A percentile compares a stretch with the other conserved stretches of the same genome.
Conservation (phyloP, 768 basidiomycete species). For the Sistotremastrum suecicum region DNA sequence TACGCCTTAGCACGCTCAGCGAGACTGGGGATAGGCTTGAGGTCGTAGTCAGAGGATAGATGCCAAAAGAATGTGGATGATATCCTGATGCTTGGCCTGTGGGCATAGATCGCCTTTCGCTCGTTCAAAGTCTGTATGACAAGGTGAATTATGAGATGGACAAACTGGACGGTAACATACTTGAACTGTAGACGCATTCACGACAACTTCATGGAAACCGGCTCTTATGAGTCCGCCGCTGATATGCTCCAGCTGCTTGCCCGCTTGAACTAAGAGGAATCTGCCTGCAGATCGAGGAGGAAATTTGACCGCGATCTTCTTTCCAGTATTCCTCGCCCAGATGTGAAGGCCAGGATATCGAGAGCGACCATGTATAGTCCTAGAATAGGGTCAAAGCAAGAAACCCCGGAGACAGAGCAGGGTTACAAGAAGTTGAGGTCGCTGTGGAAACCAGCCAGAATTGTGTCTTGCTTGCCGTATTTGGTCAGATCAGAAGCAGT, state of each 20-base stretch:
- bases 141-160: neutral
- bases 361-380: slow-evolving; percentile 76
- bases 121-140: slow-evolving; percentile 41
- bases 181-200: slow-evolving; percentile 63
- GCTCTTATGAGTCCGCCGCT: slow-evolving; percentile 79
- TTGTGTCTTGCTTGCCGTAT: slow-evolving; percentile 66
- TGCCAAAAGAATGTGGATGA: slow-evolving; percentile 97
- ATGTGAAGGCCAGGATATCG: slow-evolving; percentile 82
- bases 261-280: slow-evolving; percentile 85
- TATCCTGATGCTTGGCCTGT: slow-evolving; percentile 86
- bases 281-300: slow-evolving; percentile 49
- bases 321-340: slow-evolving; percentile 91
- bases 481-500: slow-evolving; percentile 83
- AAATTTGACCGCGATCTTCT: slow-evolving; percentile 76
- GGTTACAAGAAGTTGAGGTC: slow-evolving; percentile 71
- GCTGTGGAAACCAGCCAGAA: slow-evolving; percentile 88
- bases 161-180: slow-evolving; percentile 23
- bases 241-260: slow-evolving; percentile 87
- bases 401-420: slow-evolving; percentile 18
- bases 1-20: slow-evolving; percentile 31
- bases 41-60: slow-evolving; percentile 69
- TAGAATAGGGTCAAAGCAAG: slow-evolving; percentile 6
- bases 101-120: slow-evolving; percentile 42
- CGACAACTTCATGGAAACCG: slow-evolving; percentile 90
- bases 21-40: slow-evolving; percentile 50